These are phyloP conservation scores for Arabidopsis lyrata DNA, from an alignment of 441 rosid species.

Conservation along the genomic window DNA sequence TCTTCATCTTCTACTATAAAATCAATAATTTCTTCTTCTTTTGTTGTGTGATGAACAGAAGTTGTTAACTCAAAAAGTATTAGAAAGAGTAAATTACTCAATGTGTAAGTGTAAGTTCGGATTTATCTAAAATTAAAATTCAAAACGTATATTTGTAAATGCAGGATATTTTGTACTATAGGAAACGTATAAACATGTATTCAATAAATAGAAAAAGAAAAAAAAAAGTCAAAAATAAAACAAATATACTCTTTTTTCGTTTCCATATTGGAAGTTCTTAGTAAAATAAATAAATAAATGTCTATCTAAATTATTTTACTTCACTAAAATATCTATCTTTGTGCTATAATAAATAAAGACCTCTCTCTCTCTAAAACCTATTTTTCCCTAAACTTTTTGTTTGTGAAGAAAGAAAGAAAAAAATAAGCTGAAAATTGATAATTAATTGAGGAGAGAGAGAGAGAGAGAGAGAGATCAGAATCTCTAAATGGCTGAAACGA, in stretches of 20 bases:
- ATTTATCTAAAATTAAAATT: background rate
- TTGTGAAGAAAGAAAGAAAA: background rate
- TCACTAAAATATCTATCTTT: slow-evolving; percentile 26
- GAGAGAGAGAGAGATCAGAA: slow-evolving; percentile 23
- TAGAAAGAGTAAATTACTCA: background rate
- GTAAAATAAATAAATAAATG: background rate
- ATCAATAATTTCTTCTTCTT: too few species aligned
- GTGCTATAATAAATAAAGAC: slow-evolving; percentile 31
- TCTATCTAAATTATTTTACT: slow-evolving; percentile 8
- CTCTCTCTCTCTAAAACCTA: background rate
- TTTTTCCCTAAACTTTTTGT: slow-evolving; percentile 19
- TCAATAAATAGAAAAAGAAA: background rate
- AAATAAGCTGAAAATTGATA: slow-evolving; percentile 14
- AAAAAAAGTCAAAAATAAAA: background rate
- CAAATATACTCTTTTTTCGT: background rate
- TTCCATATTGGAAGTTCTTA: background rate
- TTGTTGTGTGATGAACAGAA: too few species aligned
- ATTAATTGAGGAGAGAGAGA: slow-evolving; percentile 42
- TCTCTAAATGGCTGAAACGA: slow-evolving; percentile 55
- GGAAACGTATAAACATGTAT: slow-evolving; percentile 12
- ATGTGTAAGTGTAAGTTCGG: background rate
- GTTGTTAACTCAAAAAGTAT: too few species aligned
- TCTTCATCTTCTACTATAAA: too few species aligned
- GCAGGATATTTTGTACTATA: background rate
- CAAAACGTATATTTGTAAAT: background rate